Conservation (phyloP, 768 basidiomycete species). For the Lactarius evosmus region DNA sequence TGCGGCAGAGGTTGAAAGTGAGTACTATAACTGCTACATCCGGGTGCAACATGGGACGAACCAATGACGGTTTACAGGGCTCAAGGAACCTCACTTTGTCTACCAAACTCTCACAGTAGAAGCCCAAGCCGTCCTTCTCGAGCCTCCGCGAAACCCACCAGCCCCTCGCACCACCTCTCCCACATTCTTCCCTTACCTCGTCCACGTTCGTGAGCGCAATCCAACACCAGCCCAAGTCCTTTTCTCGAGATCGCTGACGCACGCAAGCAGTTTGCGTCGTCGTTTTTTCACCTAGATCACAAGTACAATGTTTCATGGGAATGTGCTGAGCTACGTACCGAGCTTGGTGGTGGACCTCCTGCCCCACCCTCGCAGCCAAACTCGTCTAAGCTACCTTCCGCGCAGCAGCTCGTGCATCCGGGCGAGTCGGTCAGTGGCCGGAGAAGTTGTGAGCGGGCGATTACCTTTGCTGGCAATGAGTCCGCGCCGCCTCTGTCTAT, state of each 20-base stretch:
- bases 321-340: constrained; percentile 82
- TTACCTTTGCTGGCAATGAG: constrained; percentile 69
- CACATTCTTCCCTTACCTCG: constrained; percentile 45
- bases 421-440: constrained; percentile 35
- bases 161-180: constrained; percentile 50
- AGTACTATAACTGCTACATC: constrained; percentile 36
- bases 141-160: constrained; percentile 30
- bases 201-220: constrained; percentile 49
- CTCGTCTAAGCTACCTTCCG: constrained; percentile 31
- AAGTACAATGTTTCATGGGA: constrained; percentile 89
- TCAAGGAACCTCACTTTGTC: constrained; percentile 64
- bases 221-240: constrained; percentile 50
- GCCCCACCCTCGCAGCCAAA: constrained; percentile 27
- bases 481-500: constrained; percentile 38
- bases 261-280: constrained; percentile 55
- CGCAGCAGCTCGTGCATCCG: constrained; percentile 34
- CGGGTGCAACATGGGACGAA: constrained; percentile 13
- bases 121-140: constrained; percentile 53
- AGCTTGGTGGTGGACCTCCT: constrained; percentile 66
- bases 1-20: constrained; percentile 77
- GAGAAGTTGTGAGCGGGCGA: constrained; percentile 59
- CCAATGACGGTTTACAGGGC: constrained; percentile 43
- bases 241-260: constrained; percentile 24
- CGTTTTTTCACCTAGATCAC: constrained; percentile 61
- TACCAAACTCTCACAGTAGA: constrained; percentile 55